A percentile compares a stretch with the other conserved stretches of the same genome.
Conservation (phyloP, 75 land plant species). For the Picea sitchensis region DNA sequence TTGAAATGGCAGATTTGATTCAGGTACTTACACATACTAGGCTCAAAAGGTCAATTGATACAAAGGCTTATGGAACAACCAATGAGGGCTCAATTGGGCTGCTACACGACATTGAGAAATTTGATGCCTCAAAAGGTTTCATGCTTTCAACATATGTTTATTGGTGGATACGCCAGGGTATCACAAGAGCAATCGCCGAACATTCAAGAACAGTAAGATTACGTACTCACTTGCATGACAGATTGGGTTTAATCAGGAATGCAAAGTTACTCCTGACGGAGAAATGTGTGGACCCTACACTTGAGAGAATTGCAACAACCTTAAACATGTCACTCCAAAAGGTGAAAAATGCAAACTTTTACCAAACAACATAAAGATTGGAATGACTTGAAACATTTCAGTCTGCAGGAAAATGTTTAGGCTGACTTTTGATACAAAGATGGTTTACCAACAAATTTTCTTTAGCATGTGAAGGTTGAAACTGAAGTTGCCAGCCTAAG, state of each 20-base stretch:
- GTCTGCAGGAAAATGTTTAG: no score
- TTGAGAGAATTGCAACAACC: slow-evolving; percentile 58
- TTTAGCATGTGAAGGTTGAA: no score
- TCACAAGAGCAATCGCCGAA: slow-evolving; percentile 68
- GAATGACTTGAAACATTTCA: no score
- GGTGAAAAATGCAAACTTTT: slow-evolving; percentile 45
- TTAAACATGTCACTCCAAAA: slow-evolving; percentile 59
- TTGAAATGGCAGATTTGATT: slow-evolving; percentile 78
- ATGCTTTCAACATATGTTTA: slow-evolving; percentile 91
- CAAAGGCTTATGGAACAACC: neutral
- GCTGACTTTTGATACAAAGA: no score
- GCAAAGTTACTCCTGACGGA: slow-evolving; percentile 58
- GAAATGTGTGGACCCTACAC: slow-evolving; percentile 62
- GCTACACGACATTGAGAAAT: slow-evolving; percentile 83
- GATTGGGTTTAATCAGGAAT: slow-evolving; percentile 55
- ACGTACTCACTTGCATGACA: slow-evolving; percentile 80
- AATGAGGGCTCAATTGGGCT: slow-evolving; percentile 79
- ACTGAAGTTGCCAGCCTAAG: no score
- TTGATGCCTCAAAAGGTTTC: slow-evolving; percentile 88
- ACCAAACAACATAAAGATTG: no score
- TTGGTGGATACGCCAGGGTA: slow-evolving; percentile 99
- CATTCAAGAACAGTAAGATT: slow-evolving; percentile 72
- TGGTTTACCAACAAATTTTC: no score
- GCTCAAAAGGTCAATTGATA: neutral
- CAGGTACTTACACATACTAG: slow-evolving; percentile 46